phyloP scores from a whole-genome alignment of 2,329 filamentous ascomycete genomes.

The Botryotinia convoluta region DNA sequence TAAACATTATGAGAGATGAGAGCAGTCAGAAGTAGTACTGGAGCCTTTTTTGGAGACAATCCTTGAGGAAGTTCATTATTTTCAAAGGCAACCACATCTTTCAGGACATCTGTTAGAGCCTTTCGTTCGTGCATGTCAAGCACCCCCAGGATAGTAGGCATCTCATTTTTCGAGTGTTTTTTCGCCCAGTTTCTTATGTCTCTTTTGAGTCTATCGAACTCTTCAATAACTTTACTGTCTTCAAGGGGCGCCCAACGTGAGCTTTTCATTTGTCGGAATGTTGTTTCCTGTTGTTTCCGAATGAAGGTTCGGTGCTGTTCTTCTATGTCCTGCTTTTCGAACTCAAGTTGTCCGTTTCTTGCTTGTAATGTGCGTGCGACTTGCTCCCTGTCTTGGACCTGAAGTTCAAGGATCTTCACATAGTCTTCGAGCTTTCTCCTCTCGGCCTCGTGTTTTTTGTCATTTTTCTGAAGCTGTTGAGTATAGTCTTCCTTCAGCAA shows the following conservation, averaged over 20 bases:
- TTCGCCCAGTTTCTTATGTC: constrained; percentile 20
- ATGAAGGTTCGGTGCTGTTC: constrained; percentile 13
- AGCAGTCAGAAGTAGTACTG: too few species aligned
- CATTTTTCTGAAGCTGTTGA: too few species aligned
- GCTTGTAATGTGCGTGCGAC: not conserved
- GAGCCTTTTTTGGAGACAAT: not conserved
- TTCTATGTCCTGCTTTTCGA: not conserved
- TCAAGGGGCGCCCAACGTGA: constrained; percentile 16
- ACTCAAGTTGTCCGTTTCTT: not conserved
- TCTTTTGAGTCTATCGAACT: constrained; percentile 20
- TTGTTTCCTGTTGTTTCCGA: constrained; percentile 21
- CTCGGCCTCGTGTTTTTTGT: too few species aligned
- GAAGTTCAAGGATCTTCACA: too few species aligned
- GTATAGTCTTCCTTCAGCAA: too few species aligned
- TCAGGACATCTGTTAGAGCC: too few species aligned
- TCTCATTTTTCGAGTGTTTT: not conserved
- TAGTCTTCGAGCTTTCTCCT: too few species aligned
- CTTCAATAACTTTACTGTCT: constrained; percentile 16
- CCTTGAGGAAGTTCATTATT: constrained; percentile 17
- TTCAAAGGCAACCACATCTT: constrained; percentile 5
- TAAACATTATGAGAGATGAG: too few species aligned
- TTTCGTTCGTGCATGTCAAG: too few species aligned
- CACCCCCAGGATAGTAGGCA: too few species aligned
- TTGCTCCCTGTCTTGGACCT: too few species aligned
- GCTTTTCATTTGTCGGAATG: constrained; percentile 20